Evolutionary conservation across 495 filamentous ascomycete genomes (phyloP), one percentile per base, ranked within the genome.

Genomic region (Penicillium goetzii): DNA sequence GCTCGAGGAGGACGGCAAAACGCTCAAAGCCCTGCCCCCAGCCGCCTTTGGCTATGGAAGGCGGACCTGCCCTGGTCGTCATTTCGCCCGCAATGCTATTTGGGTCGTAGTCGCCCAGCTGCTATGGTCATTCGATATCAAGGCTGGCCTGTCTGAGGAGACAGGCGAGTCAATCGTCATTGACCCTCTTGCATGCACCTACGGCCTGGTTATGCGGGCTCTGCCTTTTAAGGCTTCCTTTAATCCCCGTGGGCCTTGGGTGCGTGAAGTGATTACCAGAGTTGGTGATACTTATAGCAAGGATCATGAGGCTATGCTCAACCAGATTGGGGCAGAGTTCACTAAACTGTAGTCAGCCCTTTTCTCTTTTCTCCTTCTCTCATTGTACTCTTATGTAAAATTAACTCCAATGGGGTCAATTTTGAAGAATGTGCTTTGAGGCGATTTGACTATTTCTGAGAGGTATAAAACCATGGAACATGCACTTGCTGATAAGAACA

Each of bases 41-140:
- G 41, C 19, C 4, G 68, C 34, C 1, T 78, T 73, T 38, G 73
- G 72, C 15, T 77, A 68, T 61, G 74, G 74, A 17, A 64, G 74
- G 11, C 60, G 74, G 19, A 62, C 68, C 0, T 77, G 74, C 43
- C 70, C 72, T 10, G 74, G 74, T 14, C 64, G 63, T 0, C 56
- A 70, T 52, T 55, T 77, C 14, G 73, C 74, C 3, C 68, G 72
- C 33, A 68, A 67, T 55, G 55, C 52, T 17, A 56, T 76, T 9
- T 77, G 68, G 61, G 61, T 72, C 19, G 67, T 66, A 4, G 59
- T 76, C 17, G 68, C 68, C 17, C 66, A 66, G 26, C 14, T 70
- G 36, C 54, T 76, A 12, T 73, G 78, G 12, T 67, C 68, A 15
- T 80, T 79, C 52, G 66, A 73, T 14, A 75, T 81, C 25, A 32